Evolutionary conservation across 2,329 filamentous ascomycete genomes (phyloP), one percentile per base, ranked within the genome.

Genomic region (Colletotrichum australisinense): DNA sequence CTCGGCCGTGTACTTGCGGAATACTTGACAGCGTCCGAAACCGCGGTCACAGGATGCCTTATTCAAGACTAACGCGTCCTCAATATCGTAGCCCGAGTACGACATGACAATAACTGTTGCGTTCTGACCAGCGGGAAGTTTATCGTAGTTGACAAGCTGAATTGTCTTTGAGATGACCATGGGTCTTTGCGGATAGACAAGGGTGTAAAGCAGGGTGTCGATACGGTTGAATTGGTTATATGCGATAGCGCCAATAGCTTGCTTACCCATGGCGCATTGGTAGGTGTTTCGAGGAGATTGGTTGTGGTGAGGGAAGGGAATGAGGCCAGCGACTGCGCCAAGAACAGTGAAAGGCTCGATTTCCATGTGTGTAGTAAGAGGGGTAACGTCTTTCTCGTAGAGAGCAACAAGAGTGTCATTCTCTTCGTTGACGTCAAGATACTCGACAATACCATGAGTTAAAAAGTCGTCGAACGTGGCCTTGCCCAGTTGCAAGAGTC

Each of bases 241-340:
- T 19, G 96, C 97, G 80, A 99, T 98, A 42, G 96, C 95, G 42
- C 97, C 97, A 81, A 99, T 98, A 52, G 97, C 97, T 93, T 99
- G 97, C 86, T 99, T 99, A 90, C 97, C 97, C 97, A 99, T 99
- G 84, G 97, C 97, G 85, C 96, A 98, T 88, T 98, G 96, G 80
- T 99, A 99, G 0, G 97, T 99, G 81, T 99, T 99, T 88, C 97
- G 90, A 11, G 97, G 97, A 19, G 97, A 99, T 83, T 99, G 97
- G 83, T 99, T 99, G 87, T 99, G 97, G 82, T 99, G 97, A 9
- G 97, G 97, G 80, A 98, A 99, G 5, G 97, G 97, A 81, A 99
- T 99, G 49, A 99, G 88, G 56, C 97, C 97, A 52, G 97, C 97
- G 30, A 99, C 97, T 59, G 97, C 97, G 30, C 97, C 97, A 16